Percentiles rank a stretch among this genome's conserved stretches.
Conservation (phyloP, 768 basidiomycete genomes). For the Dictyophora rubrovolvata region DNA sequence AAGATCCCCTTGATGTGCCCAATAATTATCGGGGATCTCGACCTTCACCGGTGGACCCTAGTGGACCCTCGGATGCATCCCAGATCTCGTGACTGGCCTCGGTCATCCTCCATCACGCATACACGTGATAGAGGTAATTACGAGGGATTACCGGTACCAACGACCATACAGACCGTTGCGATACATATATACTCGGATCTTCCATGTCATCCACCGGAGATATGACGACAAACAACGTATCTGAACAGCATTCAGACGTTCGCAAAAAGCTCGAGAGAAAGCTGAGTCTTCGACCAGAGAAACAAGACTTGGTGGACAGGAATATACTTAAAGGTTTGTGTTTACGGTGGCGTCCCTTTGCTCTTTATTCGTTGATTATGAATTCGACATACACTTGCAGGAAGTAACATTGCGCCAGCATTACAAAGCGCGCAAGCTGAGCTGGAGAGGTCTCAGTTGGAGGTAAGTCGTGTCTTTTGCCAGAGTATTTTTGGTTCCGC, state of each 20-base stretch:
- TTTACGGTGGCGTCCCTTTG: constrained; percentile 8
- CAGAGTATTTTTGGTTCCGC: not conserved
- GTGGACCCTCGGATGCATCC: too few relatives aligned
- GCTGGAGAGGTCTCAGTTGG: constrained; percentile 51
- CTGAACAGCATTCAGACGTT: not conserved
- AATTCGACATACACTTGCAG: constrained; percentile 23
- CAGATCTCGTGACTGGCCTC: too few relatives aligned
- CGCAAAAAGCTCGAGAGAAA: constrained; percentile 42
- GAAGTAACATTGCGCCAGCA: constrained; percentile 52
- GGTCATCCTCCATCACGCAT: too few relatives aligned
- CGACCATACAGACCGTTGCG: too few relatives aligned
- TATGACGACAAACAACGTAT: too few relatives aligned
- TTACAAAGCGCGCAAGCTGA: constrained; percentile 50
- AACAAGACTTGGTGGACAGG: constrained; percentile 50
- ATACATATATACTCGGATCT: too few relatives aligned
- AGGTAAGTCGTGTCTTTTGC: constrained; percentile 33
- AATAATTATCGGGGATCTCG: too few relatives aligned
- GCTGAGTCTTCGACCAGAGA: constrained; percentile 45
- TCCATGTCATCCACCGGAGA: too few relatives aligned
- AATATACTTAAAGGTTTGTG: constrained; percentile 67
- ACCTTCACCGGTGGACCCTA: too few relatives aligned
- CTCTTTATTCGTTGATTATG: not conserved
- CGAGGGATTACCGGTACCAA: too few relatives aligned
- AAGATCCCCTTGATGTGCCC: too few relatives aligned
- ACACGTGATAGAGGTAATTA: too few relatives aligned